Conservation (phyloP, 2,329 filamentous ascomycete genomes). For the Cercospora sesami region DNA sequence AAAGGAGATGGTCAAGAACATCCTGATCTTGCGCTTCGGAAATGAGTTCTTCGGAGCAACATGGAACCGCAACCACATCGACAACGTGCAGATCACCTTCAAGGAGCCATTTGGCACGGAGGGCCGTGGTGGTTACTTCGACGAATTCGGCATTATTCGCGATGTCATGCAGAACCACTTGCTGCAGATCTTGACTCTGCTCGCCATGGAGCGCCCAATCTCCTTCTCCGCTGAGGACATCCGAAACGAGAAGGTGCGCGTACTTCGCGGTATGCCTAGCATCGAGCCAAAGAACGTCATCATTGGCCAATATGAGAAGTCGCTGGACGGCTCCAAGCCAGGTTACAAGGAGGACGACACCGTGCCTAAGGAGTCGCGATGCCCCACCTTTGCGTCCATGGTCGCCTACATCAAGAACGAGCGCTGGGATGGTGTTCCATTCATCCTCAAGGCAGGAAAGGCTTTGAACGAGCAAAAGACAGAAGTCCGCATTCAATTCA, state of each 20-base stretch:
- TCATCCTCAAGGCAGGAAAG: conserved; percentile 99
- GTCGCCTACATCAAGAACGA: conserved; percentile 99
- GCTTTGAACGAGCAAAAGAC: conserved; percentile 99
- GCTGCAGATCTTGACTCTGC: conserved; percentile 89
- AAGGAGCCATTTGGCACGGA: conserved; percentile 99
- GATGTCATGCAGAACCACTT: conserved; percentile 99
- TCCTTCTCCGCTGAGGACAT: conserved; percentile 98
- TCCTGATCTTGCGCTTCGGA: conserved; percentile 93
- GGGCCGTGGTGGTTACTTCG: conserved; percentile 96
- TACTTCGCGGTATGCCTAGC: conserved; percentile 85
- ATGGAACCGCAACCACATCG: conserved; percentile 99
- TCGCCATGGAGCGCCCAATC: conserved; percentile 97
- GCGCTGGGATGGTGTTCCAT: conserved; percentile 97
- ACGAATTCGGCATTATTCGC: conserved; percentile 98
- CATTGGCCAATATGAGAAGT: conserved; percentile 97
- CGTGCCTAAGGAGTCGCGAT: conserved; percentile 93
- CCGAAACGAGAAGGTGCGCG: conserved; percentile 96
- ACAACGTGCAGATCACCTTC: conserved; percentile 98
- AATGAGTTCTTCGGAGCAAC: conserved; percentile 98
- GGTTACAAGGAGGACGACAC: conserved; percentile 99
- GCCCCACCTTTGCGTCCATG: conserved; percentile 96
- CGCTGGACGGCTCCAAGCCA: conserved; percentile 92
- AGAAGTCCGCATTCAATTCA: conserved; percentile 98
- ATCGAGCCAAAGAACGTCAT: conserved; percentile 99
- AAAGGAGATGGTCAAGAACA: conserved; percentile 99